Evolutionary conservation across 2,329 filamentous ascomycete genomes (phyloP).

Genomic region (Xylariaceae sp.): DNA sequence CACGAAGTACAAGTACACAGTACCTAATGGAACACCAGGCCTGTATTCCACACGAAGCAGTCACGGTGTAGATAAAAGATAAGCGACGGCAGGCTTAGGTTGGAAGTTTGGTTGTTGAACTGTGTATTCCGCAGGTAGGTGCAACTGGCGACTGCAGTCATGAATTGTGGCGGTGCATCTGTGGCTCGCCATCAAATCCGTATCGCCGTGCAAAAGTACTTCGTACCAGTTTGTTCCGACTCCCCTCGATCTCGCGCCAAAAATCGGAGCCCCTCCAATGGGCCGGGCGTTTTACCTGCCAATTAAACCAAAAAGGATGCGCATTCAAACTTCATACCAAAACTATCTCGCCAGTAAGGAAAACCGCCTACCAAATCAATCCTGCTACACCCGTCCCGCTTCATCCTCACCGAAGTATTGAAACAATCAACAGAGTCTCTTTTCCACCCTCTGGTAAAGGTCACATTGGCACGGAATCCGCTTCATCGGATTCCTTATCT

Average conservation of each 20-base stretch:
- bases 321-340: neutral
- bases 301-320: constrained; percentile 2
- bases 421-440: neutral
- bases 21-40: too few relatives aligned
- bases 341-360: neutral
- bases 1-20: neutral
- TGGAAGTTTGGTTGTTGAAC: neutral
- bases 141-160: too few relatives aligned
- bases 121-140: too few relatives aligned
- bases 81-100: neutral
- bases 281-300: neutral
- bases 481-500: neutral
- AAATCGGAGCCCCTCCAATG: neutral
- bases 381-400: neutral
- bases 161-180: too few relatives aligned
- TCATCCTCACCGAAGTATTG: neutral
- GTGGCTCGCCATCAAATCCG: too few relatives aligned
- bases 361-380: neutral
- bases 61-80: neutral
- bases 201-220: neutral
- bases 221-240: neutral
- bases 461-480: neutral
- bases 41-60: neutral
- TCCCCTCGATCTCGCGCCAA: neutral
- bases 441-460: neutral